Evolutionary conservation across 1,284 basidiomycete species (phyloP).

Genomic region (Moesziomyces sp.): DNA sequence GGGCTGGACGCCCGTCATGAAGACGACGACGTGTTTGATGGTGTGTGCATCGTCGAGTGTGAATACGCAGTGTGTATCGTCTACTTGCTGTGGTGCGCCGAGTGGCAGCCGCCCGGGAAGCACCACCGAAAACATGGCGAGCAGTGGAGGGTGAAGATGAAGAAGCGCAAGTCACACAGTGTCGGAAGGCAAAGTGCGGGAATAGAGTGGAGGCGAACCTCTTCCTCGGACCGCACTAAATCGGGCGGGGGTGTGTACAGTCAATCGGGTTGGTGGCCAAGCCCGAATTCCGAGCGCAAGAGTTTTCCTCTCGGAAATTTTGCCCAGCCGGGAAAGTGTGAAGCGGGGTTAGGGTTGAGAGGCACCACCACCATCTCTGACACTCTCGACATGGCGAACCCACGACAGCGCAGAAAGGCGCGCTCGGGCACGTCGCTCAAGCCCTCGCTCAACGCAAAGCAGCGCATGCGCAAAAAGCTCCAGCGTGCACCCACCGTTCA

Average conservation of each 20-base stretch:
- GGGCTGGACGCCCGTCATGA: slow-evolving; percentile 63
- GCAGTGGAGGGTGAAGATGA: not conserved
- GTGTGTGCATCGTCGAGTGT: slow-evolving; percentile 50
- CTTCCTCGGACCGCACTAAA: too few relatives aligned
- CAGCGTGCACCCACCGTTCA: slow-evolving; percentile 73
- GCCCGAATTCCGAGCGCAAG: too few relatives aligned
- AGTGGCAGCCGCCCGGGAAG: slow-evolving; percentile 63
- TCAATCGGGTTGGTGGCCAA: too few relatives aligned
- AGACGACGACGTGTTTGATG: slow-evolving; percentile 63
- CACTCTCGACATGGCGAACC: slow-evolving; percentile 80
- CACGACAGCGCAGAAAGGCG: slow-evolving; percentile 84
- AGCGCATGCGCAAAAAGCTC: slow-evolving; percentile 77
- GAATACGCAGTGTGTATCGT: slow-evolving; percentile 65
- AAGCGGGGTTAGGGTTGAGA: too few relatives aligned
- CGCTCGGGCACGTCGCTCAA: slow-evolving; percentile 72
- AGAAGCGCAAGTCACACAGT: too few relatives aligned
- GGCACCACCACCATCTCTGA: not conserved
- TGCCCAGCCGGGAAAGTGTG: too few relatives aligned
- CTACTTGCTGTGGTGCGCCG: slow-evolving; percentile 58
- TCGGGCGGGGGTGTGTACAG: too few relatives aligned
- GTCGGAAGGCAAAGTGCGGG: not conserved
- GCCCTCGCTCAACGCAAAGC: slow-evolving; percentile 76
- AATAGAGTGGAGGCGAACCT: too few relatives aligned
- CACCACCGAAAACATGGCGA: slow-evolving; percentile 63
- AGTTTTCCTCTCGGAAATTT: not conserved